Base-by-base conservation (phyloP, 2,329 filamentous ascomycete species). In the Xylogone sp. region DNA sequence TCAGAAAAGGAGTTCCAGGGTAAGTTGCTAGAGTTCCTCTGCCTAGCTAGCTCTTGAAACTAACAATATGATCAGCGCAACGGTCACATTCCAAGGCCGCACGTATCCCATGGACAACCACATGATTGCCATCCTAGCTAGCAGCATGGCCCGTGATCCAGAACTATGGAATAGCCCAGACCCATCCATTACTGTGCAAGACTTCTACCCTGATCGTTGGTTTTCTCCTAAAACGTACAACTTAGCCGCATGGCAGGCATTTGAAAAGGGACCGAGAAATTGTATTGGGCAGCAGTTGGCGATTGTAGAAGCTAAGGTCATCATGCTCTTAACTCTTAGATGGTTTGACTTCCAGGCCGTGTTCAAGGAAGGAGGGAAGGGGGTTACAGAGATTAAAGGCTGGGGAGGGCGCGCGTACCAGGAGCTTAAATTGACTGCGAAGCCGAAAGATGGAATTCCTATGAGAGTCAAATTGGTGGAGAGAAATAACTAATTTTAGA, bases 281-380 rank as follows among this genome's bases (percentile, higher is more conserved):
- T 85, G 81, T 57, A 75, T 83, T 20, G 81, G 81, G 0, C 78
- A 83, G 62, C 74, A 76, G 55, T 64, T 82, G 42, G 79, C 76
- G 1, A 72, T 77, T 66, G 58, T 62, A 24, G 77, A 81, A 62
- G 65, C 73, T 19, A 73, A 72, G 52, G 65, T 75, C 43, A 70
- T 76, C 10, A 60, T 81, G 45, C 71, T 75, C 3, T 78, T 61
- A 44, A 73, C 71, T 0, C 56, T 76, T 3, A 59, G 76, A 42
- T 69, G 71, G 19, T 78, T 79, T 45, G 75, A 81, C 46, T 74
- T 81, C 49, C 59, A 65, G 46, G 59, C 64, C 6, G 60, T 55
- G 34, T 73, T 69, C 56, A 63, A 56, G 53, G 59, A 56, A 16
- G 34, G 34, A 4, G n/a, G n/a, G n/a, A 39, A 39, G 34, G 34